Conservation (phyloP, 1,284 basidiomycete genomes). For the Trichosporon ovoides region DNA sequence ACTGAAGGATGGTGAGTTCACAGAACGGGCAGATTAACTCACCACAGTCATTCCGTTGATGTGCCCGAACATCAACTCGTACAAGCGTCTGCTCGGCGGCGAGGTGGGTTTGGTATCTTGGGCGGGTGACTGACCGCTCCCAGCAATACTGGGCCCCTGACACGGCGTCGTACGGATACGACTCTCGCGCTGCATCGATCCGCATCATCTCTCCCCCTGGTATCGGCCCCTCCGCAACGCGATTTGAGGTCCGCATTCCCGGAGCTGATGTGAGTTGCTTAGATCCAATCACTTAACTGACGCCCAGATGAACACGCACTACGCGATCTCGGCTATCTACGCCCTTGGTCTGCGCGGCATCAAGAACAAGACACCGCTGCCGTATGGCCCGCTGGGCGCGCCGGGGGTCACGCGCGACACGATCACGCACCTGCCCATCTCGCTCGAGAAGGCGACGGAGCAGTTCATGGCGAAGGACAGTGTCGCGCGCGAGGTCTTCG, state of each 20-base stretch:
- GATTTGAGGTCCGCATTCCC: constrained; percentile 84
- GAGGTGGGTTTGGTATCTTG: constrained; percentile 52
- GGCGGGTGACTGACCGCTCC: not conserved
- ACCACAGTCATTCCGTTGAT: constrained; percentile 52
- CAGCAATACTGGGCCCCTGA: constrained; percentile 87
- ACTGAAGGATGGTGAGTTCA: constrained; percentile 73
- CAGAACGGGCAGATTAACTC: too few relatives aligned
- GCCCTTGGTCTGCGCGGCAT: constrained; percentile 81
- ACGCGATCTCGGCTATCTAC: constrained; percentile 79
- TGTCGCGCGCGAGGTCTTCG: constrained; percentile 79
- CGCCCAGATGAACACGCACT: constrained; percentile 67
- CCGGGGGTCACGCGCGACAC: constrained; percentile 44
- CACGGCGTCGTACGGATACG: constrained; percentile 81
- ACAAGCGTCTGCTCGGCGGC: constrained; percentile 92
- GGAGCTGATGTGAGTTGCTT: constrained; percentile 77
- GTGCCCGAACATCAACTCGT: constrained; percentile 90
- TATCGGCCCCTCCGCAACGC: constrained; percentile 69
- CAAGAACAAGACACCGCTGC: constrained; percentile 64
- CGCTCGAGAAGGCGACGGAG: constrained; percentile 70
- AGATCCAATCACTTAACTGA: not conserved
- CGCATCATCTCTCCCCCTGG: constrained; percentile 87
- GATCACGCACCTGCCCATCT: constrained; percentile 67
- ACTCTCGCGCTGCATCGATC: constrained; percentile 84
- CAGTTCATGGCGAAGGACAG: constrained; percentile 72
- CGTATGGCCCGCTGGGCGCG: constrained; percentile 62